Conservation (phyloP, 306 rosid species). For the Dalbergia cultrata region DNA sequence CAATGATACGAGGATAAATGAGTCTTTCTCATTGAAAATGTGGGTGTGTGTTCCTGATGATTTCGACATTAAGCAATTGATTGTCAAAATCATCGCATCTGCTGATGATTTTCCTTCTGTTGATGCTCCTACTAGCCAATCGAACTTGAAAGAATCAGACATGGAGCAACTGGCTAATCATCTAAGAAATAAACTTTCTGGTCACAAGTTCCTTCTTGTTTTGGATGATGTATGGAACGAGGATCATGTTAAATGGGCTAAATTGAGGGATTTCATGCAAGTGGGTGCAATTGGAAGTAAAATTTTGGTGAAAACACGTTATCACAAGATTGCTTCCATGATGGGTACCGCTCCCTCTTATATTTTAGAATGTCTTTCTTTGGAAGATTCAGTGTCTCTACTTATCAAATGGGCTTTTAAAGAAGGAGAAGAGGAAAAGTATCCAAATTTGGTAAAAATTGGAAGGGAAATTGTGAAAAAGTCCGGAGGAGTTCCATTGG, state of each 20-base stretch:
- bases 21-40: slow-evolving; percentile 33
- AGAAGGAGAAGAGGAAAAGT: neutral
- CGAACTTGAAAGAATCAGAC: neutral
- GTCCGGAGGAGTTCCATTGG: slow-evolving; percentile 11
- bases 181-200: neutral
- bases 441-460: neutral
- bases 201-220: slow-evolving; percentile 16
- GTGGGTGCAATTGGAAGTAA: neutral
- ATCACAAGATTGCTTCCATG: slow-evolving; percentile 32
- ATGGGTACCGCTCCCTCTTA: neutral
- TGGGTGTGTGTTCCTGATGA: slow-evolving; percentile 42
- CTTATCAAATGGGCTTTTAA: slow-evolving; percentile 39
- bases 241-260: slow-evolving; percentile 20
- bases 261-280: slow-evolving; percentile 16
- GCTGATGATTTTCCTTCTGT: neutral
- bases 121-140: neutral
- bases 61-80: slow-evolving; percentile 23
- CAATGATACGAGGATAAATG: slow-evolving; percentile 24
- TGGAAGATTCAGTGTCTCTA: neutral
- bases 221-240: slow-evolving; percentile 40
- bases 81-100: slow-evolving; percentile 30
- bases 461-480: slow-evolving; percentile 38
- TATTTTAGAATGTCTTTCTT: slow-evolving; percentile 13
- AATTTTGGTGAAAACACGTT: slow-evolving; percentile 20
- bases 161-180: slow-evolving; percentile 17